Base-by-base conservation (phyloP, 2,329 filamentous ascomycete genomes). In the Knoxdaviesia capensis region DNA sequence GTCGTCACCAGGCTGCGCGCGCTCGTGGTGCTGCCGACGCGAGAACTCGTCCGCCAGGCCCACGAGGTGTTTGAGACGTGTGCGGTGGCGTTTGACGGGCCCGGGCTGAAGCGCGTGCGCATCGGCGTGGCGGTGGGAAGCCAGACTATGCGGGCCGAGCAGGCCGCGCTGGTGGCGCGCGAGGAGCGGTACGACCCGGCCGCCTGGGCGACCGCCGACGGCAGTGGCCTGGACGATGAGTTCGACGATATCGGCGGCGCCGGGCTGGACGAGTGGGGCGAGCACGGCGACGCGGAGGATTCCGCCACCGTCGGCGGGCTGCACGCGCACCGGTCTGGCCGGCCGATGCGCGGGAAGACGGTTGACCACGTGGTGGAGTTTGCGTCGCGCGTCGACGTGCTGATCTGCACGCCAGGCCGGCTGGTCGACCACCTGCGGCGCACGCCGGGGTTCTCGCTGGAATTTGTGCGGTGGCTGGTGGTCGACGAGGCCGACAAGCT, bases 401-500 rank as follows among this genome's bases (percentile, higher is more conserved):
- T 98, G 30, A 80, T 94, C 41, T 90, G 85, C 56, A 96, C 88
- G 0, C 88, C 88, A 1, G 90, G 90, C 45, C 75, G 88, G 47
- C 70, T 96, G 1, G 85, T 96, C 4, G 88, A 96, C 51, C 88
- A 96, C 57, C 69, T 94, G 41, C 78, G 80, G 48, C 77, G 78
- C 45, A 96, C 88, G 0, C 73, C 74, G 3, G 86, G 85, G 0
- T 94, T 96, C 55, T 73, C 68, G 0, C 65, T 96, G 28, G 72
- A 80, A 44, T 69, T 81, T 53, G 65, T 94, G 5, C 74, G 82
- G 46, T 96, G 87, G 86, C 66, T 96, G 0, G 74, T 94, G 3
- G 80, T 94, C 38, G 88, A 96, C 52, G 88, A 96, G 59, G 90
- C 88, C 7, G 88, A 96, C 57, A 85, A 90, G 54, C 64, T 96